These are phyloP conservation scores for Rubus parviflorus DNA, from an alignment of 306 rosid species.

Conservation along the genomic window DNA sequence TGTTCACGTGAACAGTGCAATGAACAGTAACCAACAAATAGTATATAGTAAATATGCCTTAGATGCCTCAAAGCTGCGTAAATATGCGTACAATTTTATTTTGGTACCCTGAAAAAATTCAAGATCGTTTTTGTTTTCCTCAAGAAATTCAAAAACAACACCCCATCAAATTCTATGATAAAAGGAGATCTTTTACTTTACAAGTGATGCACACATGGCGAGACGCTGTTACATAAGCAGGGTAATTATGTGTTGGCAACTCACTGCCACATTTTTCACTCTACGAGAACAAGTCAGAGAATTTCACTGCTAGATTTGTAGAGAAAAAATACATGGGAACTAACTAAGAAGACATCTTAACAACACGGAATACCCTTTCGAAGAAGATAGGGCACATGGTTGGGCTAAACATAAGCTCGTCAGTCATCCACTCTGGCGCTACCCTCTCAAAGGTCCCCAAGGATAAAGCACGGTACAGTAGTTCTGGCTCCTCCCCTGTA, in stretches of 20 bases:
- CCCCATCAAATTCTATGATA: background rate
- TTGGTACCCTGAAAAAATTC: background rate
- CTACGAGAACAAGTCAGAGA: background rate
- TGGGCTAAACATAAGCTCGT: constrained; percentile 73
- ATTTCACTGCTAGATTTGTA: background rate
- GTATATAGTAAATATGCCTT: too few relatives aligned
- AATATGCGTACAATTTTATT: background rate
- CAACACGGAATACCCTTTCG: constrained; percentile 59
- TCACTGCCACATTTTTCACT: background rate
- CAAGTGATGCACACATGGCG: background rate
- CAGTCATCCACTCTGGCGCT: constrained; percentile 97
- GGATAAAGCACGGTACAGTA: constrained; percentile 57
- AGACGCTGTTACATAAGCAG: background rate
- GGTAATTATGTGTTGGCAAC: background rate
- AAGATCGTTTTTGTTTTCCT: too few relatives aligned
- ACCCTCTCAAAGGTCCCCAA: constrained; percentile 82
- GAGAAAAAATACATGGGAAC: background rate
- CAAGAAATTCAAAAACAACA: background rate
- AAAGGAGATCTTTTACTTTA: background rate
- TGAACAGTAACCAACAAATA: too few relatives aligned
- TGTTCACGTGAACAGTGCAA: too few relatives aligned
- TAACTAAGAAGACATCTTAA: constrained; percentile 42
- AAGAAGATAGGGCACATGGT: constrained; percentile 82
- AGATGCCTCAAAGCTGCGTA: background rate
- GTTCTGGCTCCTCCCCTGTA: constrained; percentile 54